Evolutionary conservation across 371 early-diverging fungal genomes (phyloP).

Genomic region (Basidiobolus heterosporus): DNA sequence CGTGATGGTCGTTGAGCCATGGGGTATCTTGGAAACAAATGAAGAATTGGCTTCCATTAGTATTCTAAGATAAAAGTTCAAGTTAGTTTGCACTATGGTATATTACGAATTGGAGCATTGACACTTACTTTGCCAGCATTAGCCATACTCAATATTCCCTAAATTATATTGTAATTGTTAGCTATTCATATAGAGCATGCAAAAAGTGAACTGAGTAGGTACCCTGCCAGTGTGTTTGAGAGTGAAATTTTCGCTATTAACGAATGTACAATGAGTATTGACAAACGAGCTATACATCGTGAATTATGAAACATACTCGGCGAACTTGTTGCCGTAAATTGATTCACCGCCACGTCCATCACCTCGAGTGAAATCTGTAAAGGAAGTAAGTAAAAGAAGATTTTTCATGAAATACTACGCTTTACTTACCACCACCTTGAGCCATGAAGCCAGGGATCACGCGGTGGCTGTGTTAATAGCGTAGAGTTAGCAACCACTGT

Average conservation of each 20-base stretch:
- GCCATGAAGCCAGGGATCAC: conserved; percentile 94
- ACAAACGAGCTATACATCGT: background rate
- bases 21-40: conserved; percentile 53
- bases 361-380: conserved; percentile 67
- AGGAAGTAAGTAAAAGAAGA: background rate
- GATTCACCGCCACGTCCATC: conserved; percentile 91
- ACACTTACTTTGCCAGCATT: conserved; percentile 66
- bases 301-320: conserved; percentile 39
- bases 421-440: conserved; percentile 68
- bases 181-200: background rate
- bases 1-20: conserved; percentile 92
- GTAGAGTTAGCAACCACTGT: background rate
- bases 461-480: conserved; percentile 44
- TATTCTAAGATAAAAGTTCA: conserved; percentile 20
- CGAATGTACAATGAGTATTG: background rate
- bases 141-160: conserved; percentile 77
- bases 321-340: conserved; percentile 89
- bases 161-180: too few relatives aligned
- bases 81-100: background rate
- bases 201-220: conserved; percentile 3
- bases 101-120: background rate
- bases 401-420: conserved; percentile 1
- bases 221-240: conserved; percentile 62
- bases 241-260: conserved; percentile 83
- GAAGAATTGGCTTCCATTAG: conserved; percentile 98